phyloP scores from a whole-genome alignment of 108 stramenopile species.

The Discostella stelligeroides region DNA sequence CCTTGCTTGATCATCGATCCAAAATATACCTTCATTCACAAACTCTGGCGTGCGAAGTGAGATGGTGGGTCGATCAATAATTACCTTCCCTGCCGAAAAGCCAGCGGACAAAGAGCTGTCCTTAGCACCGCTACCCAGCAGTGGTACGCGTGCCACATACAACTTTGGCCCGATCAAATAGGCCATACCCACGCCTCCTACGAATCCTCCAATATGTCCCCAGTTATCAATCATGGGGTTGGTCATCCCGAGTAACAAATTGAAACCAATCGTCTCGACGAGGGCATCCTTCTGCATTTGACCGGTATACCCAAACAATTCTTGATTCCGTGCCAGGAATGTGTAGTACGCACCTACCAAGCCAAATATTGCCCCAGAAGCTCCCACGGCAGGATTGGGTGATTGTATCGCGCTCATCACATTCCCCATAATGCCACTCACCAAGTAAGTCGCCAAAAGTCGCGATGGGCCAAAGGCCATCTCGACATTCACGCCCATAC shows the following conservation, averaged over 20 bases:
- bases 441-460: slow-evolving; percentile 68
- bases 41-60: slow-evolving; percentile 23
- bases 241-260: slow-evolving; percentile 46
- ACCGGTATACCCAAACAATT: slow-evolving; percentile 54
- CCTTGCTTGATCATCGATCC: slow-evolving; percentile 23
- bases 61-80: slow-evolving; percentile 40
- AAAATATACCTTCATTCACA: slow-evolving; percentile 20
- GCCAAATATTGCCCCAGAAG: slow-evolving; percentile 84
- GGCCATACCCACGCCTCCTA: slow-evolving; percentile 79
- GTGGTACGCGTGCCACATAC: slow-evolving; percentile 59
- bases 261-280: slow-evolving; percentile 49
- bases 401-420: slow-evolving; percentile 54
- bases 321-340: slow-evolving; percentile 68
- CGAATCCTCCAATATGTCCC: slow-evolving; percentile 72
- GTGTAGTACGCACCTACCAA: slow-evolving; percentile 75
- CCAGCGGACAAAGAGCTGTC: slow-evolving; percentile 35
- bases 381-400: slow-evolving; percentile 85
- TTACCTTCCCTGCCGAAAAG: slow-evolving; percentile 18
- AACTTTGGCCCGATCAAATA: slow-evolving; percentile 77
- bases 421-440: slow-evolving; percentile 78
- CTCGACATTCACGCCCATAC: slow-evolving; percentile 70
- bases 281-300: slow-evolving; percentile 36
- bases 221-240: slow-evolving; percentile 78
- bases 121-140: slow-evolving; percentile 47
- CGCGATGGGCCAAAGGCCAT: slow-evolving; percentile 56